Evolutionary conservation across 768 basidiomycete genomes (phyloP).

Genomic region (Boletus vinaceobasis): DNA sequence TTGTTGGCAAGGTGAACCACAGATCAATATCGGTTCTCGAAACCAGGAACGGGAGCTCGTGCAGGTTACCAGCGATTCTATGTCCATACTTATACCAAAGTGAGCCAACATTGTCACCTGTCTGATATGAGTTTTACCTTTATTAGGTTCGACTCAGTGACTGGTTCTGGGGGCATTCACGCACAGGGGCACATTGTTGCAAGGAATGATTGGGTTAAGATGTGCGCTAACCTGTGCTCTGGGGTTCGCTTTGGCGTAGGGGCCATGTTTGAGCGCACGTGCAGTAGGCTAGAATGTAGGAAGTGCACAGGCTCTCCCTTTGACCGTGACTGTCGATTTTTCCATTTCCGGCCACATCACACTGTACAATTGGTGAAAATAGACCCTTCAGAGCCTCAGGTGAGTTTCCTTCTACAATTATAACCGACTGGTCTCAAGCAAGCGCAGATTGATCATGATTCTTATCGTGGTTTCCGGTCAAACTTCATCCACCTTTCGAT

Average conservation of each 20-base stretch:
- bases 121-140: neutral
- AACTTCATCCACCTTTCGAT: constrained; percentile 92
- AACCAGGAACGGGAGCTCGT: constrained; percentile 76
- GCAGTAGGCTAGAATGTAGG: constrained; percentile 57
- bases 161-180: constrained; percentile 8
- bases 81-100: constrained; percentile 85
- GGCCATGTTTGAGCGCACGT: constrained; percentile 77
- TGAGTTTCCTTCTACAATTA: constrained; percentile 23
- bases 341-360: constrained; percentile 80
- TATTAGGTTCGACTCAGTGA: constrained; percentile 20
- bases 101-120: constrained; percentile 36
- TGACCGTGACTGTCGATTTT: constrained; percentile 75
- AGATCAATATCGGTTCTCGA: constrained; percentile 62
- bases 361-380: constrained; percentile 60
- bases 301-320: constrained; percentile 60
- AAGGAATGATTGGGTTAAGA: constrained; percentile 50
- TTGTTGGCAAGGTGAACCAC: constrained; percentile 76
- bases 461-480: constrained; percentile 85
- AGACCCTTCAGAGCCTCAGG: constrained; percentile 43
- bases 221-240: constrained; percentile 79
- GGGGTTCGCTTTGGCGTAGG: constrained; percentile 89
- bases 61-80: constrained; percentile 76
- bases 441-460: constrained; percentile 54
- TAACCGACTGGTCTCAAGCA: neutral
- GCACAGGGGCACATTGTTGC: constrained; percentile 20